Base-by-base conservation (phyloP, 768 basidiomycete species). In the Suillus subluteus region DNA sequence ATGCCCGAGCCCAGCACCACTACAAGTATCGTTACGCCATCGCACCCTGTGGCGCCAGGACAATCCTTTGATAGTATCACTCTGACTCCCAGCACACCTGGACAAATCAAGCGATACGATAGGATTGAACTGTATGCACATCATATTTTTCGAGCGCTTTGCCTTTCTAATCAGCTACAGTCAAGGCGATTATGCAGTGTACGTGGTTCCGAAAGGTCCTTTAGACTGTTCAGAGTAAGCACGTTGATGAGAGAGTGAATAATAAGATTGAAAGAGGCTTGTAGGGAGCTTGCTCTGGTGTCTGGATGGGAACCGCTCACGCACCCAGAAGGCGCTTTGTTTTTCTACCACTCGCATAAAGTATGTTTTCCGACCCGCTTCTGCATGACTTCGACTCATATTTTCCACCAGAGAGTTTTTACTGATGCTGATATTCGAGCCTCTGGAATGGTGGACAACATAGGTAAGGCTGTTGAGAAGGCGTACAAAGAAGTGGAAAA, bases 171-270 rank as follows among this genome's bases (percentile, higher is more conserved):
- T 56, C 18, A 35, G 6, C 12, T 13, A 56, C 32, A 56, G 55
- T 35, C 35, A 56, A n/a, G 55, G 32, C n/a, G 35, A 37, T 35
- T 37, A n/a, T 56, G 21, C 18, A 13, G 6, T 56, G 32, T 56
- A 37, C 6, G 55, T 37, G 32, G 35, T 37, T 37, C 55, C 32
- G 55, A 56, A 37, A 37, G 55, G 55, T n/a, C 55, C 35, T 37
- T 35, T 56, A n/a, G 55, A 37, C 21, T 56, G 55, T n/a, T 56
- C 55, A 56, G 35, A n/a, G 55, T 56, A 56, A 56, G 55, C 21
- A n/a, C 12, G 21, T n/a, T 56, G 2, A 35, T 13, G 2, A 35
- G 6, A 37, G 18, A 7, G 32, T 21, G 21, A 37, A 13, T 1
- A 13, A 35, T 56, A 32, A 56, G 11, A n/a, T 37, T 56, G 35